Evolutionary conservation across 768 basidiomycete genomes (phyloP), one percentile per base, ranked within the genome.

Genomic region (Amanita pseudoporphyria): DNA sequence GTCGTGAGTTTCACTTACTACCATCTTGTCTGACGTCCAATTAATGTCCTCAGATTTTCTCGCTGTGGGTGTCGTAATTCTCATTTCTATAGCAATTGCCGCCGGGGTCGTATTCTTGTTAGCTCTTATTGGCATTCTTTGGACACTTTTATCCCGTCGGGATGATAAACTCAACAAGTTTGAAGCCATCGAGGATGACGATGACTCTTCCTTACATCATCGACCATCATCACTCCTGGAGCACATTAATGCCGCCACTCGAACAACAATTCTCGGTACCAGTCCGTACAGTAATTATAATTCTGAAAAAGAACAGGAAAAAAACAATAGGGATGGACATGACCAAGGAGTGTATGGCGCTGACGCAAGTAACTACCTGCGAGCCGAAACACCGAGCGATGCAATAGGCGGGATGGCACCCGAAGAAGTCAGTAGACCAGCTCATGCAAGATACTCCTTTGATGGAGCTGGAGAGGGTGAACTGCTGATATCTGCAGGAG

Each of bases 61-160:
- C 49, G 90, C 94, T 0, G 79, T 81, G 19, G 96, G 95, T 1
- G 76, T 98, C 32, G 92, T 99, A 48, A 97, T 98, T 56, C 76
- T 99, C 38, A 93, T 99, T 56, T 94, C 93, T 1, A 96, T 99
- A 54, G 96, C 96, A 21, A 96, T 97, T 56, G 84, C 89, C 9
- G 92, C 93, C 13, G 96, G 95, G 14, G 79, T 97, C 18, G 86
- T 94, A 32, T 94, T 93, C 76, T 71, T 94, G 1, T 72, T 93
- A 28, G 84, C 86, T 13, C 70, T 95, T 36, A 71, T 92, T 49
- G 90, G 90, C 44, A 86, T 95, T 47, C 67, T 95, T 32, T 89
- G 91, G 88, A 84, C 90, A 2, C 72, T 93, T n/a, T 80, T 91
- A 64, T 81, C 86, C 18, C 76, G 88, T 47, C 76, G 81, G 47